Evolutionary conservation across 176 grass and related monocot species (phyloP), one percentile per base, ranked within the genome.

Genomic region (Paspalum vaginatum): DNA sequence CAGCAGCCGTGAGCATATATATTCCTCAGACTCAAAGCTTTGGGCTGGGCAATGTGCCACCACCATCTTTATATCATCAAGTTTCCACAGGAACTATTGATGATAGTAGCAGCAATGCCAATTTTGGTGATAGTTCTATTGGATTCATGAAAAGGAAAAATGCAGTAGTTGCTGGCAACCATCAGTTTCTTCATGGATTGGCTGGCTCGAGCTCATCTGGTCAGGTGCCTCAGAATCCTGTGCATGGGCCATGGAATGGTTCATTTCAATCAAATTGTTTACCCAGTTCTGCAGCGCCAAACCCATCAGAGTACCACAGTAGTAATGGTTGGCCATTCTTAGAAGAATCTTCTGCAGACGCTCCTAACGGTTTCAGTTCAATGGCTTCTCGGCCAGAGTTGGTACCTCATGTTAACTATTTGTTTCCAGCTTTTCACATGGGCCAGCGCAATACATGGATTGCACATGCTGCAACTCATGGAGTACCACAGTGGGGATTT

Each of bases 161-260:
- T 83, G 68, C 64, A 13, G 70, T 86, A 72, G 22, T 50, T 76
- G 68, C 52, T 53, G 80, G 83, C 48, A 71, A 78, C 57, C 70
- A 80, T 70, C 84, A 77, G 56, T 84, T 78, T 86, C 17, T 80
- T 70, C 76, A 76, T 86, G 83, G 68, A 41, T 83, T 85, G 86
- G 79, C 83, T 61, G 80, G 86, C 57, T 86, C 90, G 72, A 89
- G 83, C 77, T 89, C 86, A 76, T 92, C 90, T 76, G 65, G 70
- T 70, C n/a, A 64, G 65, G 26, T 65, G 32, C 79, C 78, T 63
- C 89, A 85, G 67, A 82, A 82, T 74, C 63, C 78, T 82, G 67
- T 37, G 51, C 41, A n/a, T 48, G 64, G 65, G 24, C 81, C 65
- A 47, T 91, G 89, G 89, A 75, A 77, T 64, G 43, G 63, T 65